Evolutionary conservation across 495 filamentous ascomycete species (phyloP).

Genomic region (Cetradonia linearis): DNA sequence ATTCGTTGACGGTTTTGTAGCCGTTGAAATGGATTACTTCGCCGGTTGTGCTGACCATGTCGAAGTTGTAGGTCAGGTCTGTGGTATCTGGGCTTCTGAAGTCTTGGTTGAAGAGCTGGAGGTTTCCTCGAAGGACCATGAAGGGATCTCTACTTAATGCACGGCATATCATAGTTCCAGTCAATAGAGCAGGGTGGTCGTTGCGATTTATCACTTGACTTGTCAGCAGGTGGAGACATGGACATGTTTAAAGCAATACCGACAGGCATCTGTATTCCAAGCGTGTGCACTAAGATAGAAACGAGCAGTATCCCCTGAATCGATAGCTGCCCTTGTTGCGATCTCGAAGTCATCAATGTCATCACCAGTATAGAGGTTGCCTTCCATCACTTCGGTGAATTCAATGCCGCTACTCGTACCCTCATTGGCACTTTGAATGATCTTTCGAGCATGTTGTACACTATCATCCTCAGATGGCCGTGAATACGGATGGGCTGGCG

Average conservation of each 20-base stretch:
- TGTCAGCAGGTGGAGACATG: background rate
- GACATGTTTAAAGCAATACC: background rate
- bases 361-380: constrained; percentile 1
- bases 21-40: constrained; percentile 4
- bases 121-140: background rate
- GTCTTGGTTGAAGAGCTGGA: constrained; percentile 1
- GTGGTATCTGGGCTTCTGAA: constrained; percentile 6
- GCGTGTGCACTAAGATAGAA: constrained; percentile 3
- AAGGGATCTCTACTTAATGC: constrained; percentile 1
- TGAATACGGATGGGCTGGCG: background rate
- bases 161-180: background rate
- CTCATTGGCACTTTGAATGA: background rate
- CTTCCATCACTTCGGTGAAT: constrained; percentile 5
- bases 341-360: constrained; percentile 5
- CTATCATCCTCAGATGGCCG: background rate
- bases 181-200: background rate
- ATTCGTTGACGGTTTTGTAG: background rate
- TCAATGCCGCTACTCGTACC: background rate
- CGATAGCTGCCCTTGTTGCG: background rate
- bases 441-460: background rate
- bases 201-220: background rate
- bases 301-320: constrained; percentile 4
- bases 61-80: background rate
- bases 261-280: background rate
- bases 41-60: background rate